A percentile compares a stretch with the other conserved stretches of the same genome.
phyloP scores from a whole-genome alignment of 2,329 filamentous ascomycete genomes.

The Claviceps capensis region DNA sequence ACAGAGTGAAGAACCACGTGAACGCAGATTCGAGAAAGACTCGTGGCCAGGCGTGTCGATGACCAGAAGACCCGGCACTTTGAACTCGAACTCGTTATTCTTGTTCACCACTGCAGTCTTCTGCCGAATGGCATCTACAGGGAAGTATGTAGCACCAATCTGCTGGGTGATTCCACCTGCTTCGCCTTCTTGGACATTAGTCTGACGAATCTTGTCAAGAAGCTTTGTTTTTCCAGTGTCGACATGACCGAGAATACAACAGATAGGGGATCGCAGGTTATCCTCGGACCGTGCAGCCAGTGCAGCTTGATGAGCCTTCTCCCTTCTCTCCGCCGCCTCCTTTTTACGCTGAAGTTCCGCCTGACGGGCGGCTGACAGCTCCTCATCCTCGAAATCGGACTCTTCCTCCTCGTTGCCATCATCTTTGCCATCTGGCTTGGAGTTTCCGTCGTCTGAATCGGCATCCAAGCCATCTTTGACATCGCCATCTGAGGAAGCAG shows the following conservation, averaged over 20 bases:
- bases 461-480: slow-evolving; percentile 96
- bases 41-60: slow-evolving; percentile 99
- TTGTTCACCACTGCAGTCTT: slow-evolving; percentile 91
- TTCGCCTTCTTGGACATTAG: slow-evolving; percentile 97
- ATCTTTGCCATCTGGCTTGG: slow-evolving; percentile 13
- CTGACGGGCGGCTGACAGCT: slow-evolving; percentile 55
- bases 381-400: slow-evolving; percentile 47
- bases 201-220: slow-evolving; percentile 94
- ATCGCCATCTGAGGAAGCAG: slow-evolving; percentile 57
- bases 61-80: slow-evolving; percentile 88
- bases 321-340: slow-evolving; percentile 76
- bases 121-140: slow-evolving; percentile 77
- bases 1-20: slow-evolving; percentile 91
- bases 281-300: slow-evolving; percentile 84
- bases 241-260: slow-evolving; percentile 99
- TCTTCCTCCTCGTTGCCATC: slow-evolving; percentile 17
- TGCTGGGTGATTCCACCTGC: slow-evolving; percentile 99
- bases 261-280: slow-evolving; percentile 92
- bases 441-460: slow-evolving; percentile 56
- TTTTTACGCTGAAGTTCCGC: slow-evolving; percentile 69
- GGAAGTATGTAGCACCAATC: slow-evolving; percentile 99
- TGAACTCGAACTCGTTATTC: slow-evolving; percentile 86
- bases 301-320: slow-evolving; percentile 83
- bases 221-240: slow-evolving; percentile 99
- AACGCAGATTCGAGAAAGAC: slow-evolving; percentile 97